These are phyloP conservation scores for Medicago ruthenica DNA, from an alignment of 306 rosid genomes.

Conservation along the genomic window DNA sequence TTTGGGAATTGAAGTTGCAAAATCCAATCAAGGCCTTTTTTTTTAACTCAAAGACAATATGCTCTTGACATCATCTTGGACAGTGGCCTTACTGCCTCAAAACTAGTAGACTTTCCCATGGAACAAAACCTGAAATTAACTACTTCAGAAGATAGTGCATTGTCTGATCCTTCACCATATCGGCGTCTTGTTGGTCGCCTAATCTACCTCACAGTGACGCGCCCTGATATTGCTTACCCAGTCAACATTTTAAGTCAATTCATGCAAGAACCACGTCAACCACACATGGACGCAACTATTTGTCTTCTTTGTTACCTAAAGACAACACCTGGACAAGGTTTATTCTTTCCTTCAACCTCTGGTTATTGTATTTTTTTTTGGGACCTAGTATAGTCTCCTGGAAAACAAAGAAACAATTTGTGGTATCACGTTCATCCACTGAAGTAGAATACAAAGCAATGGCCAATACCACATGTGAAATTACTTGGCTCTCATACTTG, in stretches of 20 bases:
- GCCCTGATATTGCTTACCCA: neutral
- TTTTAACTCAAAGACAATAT: neutral
- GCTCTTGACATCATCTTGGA: neutral
- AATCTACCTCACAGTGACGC: neutral
- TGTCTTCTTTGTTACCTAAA: neutral
- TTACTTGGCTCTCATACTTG: neutral
- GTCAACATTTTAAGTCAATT: constrained; percentile 14
- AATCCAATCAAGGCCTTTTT: neutral
- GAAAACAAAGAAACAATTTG: neutral
- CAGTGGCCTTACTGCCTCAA: neutral
- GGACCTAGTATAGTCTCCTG: neutral
- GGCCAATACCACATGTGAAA: neutral
- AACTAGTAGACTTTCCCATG: neutral
- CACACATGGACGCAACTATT: neutral
- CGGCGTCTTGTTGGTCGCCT: neutral
- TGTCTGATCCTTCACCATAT: neutral
- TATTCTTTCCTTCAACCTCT: neutral
- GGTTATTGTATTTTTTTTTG: neutral
- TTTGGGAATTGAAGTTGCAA: neutral
- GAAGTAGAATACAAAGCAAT: neutral
- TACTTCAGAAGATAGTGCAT: neutral
- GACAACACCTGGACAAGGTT: neutral
- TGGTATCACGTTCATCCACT: neutral
- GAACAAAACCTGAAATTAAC: neutral
- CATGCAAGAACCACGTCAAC: neutral